Base-by-base conservation (phyloP, 345 rosid genomes). In the Excoecaria agallocha region DNA sequence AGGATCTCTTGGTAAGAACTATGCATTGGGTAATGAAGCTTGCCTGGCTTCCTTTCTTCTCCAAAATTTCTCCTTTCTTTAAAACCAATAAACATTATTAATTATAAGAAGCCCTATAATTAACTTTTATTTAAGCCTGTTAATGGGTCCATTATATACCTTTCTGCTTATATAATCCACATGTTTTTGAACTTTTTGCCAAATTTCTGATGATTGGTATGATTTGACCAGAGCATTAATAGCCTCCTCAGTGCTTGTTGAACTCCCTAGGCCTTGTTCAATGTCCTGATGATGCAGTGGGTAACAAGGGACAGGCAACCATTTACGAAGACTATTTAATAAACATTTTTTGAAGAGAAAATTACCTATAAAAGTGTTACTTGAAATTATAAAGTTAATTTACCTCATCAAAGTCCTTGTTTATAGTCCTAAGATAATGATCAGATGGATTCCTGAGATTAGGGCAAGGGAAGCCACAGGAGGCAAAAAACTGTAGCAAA, bases 1-100 rank as follows among this genome's bases (percentile, higher is more conserved):
- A 86, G 0, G 91, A 89, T 79, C 91, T 80, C 61, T 64, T 82
- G 6, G 83, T 85, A 0, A 88, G 84, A 30, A 85, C 79, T 1
- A 72, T n/a, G n/a, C 84, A 73, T 70, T 88, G 90, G 9, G 66
- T 84, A 4, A 81, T 41, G 77, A 85, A 84, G 71, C 80, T 43
- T 10, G 86, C 84, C 37, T 72, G 82, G n/a, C 59, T 66, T 74
- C 78, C 80, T 24, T 63, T 65, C 74, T 64, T 64, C 74, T 83
- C 72, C 71, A 75, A 46, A 38, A 22, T 22, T 62, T 25, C 79
- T 61, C 78, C 72, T 46, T 72, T 60, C 86, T 85, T 10, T n/a
- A 65, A 38, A 74, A 56, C 19, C 48, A 49, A 24, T 2, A 78
- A 76, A 12, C n/a, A 10, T 13, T 55, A 17, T 17, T 13, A 49